These are phyloP conservation scores for Capsicum baccatum DNA, from an alignment of 257 asterid genomes.

Conservation along the genomic window DNA sequence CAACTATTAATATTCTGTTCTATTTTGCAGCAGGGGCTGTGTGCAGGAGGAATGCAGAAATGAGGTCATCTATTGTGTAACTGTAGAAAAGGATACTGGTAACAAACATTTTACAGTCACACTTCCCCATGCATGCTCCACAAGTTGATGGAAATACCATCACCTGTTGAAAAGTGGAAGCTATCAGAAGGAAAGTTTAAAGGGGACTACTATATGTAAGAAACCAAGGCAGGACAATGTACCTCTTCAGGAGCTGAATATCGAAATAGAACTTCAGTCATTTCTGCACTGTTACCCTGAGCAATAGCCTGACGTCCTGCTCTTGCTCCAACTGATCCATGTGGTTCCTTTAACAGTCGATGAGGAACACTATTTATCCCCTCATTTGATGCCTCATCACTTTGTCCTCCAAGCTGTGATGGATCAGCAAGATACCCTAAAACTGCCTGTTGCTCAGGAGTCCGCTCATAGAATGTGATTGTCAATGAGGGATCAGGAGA, in stretches of 20 bases:
- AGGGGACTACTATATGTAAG: not conserved
- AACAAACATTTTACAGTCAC: constrained; percentile 89
- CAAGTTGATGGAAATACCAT: constrained; percentile 93
- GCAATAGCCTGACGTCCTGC: constrained; percentile 91
- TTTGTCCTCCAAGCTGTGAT: constrained; percentile 52
- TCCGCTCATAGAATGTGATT: constrained; percentile 82
- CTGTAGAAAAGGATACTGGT: constrained; percentile 78
- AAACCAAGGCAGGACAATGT: constrained; percentile 11
- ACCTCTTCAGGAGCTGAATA: constrained; percentile 99
- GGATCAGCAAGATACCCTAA: constrained; percentile 73
- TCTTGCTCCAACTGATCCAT: constrained; percentile 91
- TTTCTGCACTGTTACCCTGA: constrained; percentile 80
- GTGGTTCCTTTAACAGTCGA: constrained; percentile 61
- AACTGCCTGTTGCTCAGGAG: constrained; percentile 81
- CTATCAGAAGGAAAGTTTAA: constrained; percentile 7
- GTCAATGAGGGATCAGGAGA: constrained; percentile 81
- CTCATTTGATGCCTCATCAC: constrained; percentile 40
- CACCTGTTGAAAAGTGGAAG: constrained; percentile 59
- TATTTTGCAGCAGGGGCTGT: not conserved
- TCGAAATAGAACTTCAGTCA: constrained; percentile 80
- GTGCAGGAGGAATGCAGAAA: not conserved
- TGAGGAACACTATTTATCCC: constrained; percentile 39
- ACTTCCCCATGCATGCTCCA: constrained; percentile 73
- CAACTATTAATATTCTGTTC: not conserved
- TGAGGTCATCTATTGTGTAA: not conserved